Conservation (phyloP, 345 rosid genomes). For the Laguncularia racemosa region DNA sequence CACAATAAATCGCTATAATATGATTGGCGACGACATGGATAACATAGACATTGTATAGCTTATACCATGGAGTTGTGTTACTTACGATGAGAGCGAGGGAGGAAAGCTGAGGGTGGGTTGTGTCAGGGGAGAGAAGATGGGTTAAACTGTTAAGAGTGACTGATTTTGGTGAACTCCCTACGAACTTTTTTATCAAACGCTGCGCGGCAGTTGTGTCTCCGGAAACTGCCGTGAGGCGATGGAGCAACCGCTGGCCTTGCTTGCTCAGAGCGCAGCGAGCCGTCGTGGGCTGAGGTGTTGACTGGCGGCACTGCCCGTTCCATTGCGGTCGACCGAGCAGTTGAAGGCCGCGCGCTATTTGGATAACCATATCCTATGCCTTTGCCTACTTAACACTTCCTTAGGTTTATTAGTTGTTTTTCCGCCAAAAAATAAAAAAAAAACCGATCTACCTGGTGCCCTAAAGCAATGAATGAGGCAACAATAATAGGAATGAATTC, state of each 20-base stretch:
- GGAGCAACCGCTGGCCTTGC: slow-evolving; percentile 50
- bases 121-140: slow-evolving; percentile 53
- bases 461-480: too few relatives aligned
- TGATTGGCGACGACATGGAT: neutral
- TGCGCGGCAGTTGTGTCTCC: slow-evolving; percentile 38
- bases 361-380: too few relatives aligned
- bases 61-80: slow-evolving; percentile 2
- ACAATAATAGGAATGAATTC: too few relatives aligned
- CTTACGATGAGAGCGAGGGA: slow-evolving; percentile 60
- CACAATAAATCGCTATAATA: neutral
- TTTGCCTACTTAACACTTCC: too few relatives aligned
- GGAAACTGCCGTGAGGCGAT: slow-evolving; percentile 28
- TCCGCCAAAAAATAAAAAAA: too few relatives aligned
- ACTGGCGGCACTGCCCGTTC: slow-evolving; percentile 12
- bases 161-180: slow-evolving; percentile 59
- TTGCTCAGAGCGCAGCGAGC: slow-evolving; percentile 30
- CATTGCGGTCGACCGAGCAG: neutral
- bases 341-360: slow-evolving; percentile 1
- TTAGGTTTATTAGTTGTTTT: too few relatives aligned
- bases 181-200: slow-evolving; percentile 68
- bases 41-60: neutral
- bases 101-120: slow-evolving; percentile 37
- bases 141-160: slow-evolving; percentile 67
- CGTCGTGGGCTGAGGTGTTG: slow-evolving; percentile 2
- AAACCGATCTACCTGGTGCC: too few relatives aligned